These are phyloP conservation scores for Heterobasidion annosum DNA, from an alignment of 1,284 basidiomycete species.

Conservation along the genomic window DNA sequence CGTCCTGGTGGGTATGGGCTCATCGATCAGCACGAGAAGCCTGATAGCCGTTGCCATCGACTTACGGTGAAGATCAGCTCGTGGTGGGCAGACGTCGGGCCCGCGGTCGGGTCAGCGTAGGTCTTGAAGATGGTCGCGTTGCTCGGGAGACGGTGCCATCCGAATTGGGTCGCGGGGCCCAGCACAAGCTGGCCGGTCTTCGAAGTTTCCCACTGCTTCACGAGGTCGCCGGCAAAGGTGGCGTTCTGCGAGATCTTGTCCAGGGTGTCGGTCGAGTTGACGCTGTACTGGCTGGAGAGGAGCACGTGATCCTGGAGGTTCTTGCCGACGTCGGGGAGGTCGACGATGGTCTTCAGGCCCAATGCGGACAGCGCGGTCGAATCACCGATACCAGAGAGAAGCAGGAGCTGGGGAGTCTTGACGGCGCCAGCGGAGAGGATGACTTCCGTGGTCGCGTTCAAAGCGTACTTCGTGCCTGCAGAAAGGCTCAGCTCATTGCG, in stretches of 20 bases:
- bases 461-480: constrained; percentile 12
- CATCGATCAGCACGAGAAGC: background rate
- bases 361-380: constrained; percentile 17
- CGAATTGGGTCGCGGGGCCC: constrained; percentile 11
- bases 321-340: constrained; percentile 27
- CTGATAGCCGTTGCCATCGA: background rate
- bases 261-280: constrained; percentile 9
- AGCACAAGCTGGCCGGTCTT: constrained; percentile 10
- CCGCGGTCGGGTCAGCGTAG: constrained; percentile 25
- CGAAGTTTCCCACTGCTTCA: constrained; percentile 11
- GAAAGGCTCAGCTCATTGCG: constrained; percentile 2
- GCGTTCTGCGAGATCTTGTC: constrained; percentile 11
- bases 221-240: constrained; percentile 7
- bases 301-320: constrained; percentile 25
- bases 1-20: constrained; percentile 2
- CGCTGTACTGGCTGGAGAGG: constrained; percentile 9
- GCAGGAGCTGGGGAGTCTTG: constrained; percentile 29
- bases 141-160: constrained; percentile 20
- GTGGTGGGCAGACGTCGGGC: constrained; percentile 15
- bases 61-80: constrained; percentile 8
- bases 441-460: constrained; percentile 17
- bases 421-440: constrained; percentile 27
- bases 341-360: constrained; percentile 20
- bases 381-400: constrained; percentile 34
- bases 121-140: constrained; percentile 20